Evolutionary conservation across 371 early-diverging fungal genomes (phyloP).

Genomic region (Circinella minor): DNA sequence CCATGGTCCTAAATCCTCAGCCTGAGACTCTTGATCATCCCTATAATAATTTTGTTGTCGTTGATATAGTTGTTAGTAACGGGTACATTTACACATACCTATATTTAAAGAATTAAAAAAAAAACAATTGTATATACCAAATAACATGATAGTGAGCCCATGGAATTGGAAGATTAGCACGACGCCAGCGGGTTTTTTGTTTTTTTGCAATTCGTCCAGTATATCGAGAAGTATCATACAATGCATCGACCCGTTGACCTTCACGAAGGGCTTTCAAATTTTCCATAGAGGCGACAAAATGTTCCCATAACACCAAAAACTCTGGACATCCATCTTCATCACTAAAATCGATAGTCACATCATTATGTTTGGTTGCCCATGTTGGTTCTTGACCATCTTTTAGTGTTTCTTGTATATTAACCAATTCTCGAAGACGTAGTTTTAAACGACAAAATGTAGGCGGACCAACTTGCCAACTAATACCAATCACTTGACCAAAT

Average conservation of each 20-base stretch:
- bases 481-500: conserved; percentile 61
- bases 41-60: conserved; percentile 13
- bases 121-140: conserved; percentile 32
- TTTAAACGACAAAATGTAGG: conserved; percentile 71
- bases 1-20: conserved; percentile 58
- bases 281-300: conserved; percentile 65
- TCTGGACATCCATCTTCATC: conserved; percentile 77
- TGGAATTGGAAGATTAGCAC: conserved; percentile 43
- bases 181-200: conserved; percentile 40
- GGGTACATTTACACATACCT: no score
- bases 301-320: conserved; percentile 68
- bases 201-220: conserved; percentile 52
- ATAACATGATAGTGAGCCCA: conserved; percentile 62
- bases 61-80: neutral
- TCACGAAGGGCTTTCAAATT: conserved; percentile 39
- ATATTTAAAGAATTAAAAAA: neutral
- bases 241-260: conserved; percentile 65
- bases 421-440: conserved; percentile 40
- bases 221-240: conserved; percentile 71
- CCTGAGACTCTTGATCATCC: conserved; percentile 40
- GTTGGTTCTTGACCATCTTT: conserved; percentile 31
- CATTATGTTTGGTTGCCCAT: conserved; percentile 41
- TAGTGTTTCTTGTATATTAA: conserved; percentile 31
- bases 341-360: conserved; percentile 67
- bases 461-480: conserved; percentile 73